These are phyloP conservation scores for Skeletonema potamos DNA, from an alignment of 108 stramenopile species.

Conservation along the genomic window DNA sequence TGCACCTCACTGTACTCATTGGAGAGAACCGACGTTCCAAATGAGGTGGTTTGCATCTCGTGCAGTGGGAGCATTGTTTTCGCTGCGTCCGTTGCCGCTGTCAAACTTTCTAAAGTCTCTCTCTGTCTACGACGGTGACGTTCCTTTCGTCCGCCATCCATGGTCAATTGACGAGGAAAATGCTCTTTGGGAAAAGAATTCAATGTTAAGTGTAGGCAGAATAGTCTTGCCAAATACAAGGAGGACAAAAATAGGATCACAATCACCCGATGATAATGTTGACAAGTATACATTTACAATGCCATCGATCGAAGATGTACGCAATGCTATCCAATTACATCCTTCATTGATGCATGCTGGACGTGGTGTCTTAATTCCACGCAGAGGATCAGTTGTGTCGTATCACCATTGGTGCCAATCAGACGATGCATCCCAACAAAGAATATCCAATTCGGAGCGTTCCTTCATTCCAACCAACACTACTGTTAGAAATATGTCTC, in stretches of 20 bases:
- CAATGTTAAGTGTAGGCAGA: conserved; percentile 27
- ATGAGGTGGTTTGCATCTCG: conserved; percentile 72
- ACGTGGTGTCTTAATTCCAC: conserved; percentile 58
- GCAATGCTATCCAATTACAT: conserved; percentile 46
- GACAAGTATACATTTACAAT: conserved; percentile 35
- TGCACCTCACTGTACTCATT: conserved; percentile 32
- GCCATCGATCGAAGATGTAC: conserved; percentile 55
- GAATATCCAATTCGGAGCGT: background rate
- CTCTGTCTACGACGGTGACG: conserved; percentile 47
- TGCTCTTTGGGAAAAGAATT: conserved; percentile 31
- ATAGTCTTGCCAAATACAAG: conserved; percentile 25
- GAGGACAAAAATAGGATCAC: conserved; percentile 5
- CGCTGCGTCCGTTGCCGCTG: conserved; percentile 54
- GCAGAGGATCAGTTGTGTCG: conserved; percentile 43
- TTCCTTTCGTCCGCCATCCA: conserved; percentile 79
- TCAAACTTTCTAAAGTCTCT: conserved; percentile 44
- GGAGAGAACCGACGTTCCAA: conserved; percentile 43
- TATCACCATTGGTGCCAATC: conserved; percentile 29
- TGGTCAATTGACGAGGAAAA: conserved; percentile 75
- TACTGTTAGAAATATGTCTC: conserved; percentile 66
- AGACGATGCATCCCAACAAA: conserved; percentile 14
- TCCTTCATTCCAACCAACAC: conserved; percentile 59
- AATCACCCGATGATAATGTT: conserved; percentile 6
- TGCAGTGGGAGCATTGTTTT: conserved; percentile 55
- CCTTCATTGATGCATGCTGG: conserved; percentile 67